A percentile compares a stretch with the other conserved stretches of the same genome.
Evolutionary conservation across 1,139 yeast genomes (phyloP).

Genomic region (Chernovozyma sophiae-reginae): DNA sequence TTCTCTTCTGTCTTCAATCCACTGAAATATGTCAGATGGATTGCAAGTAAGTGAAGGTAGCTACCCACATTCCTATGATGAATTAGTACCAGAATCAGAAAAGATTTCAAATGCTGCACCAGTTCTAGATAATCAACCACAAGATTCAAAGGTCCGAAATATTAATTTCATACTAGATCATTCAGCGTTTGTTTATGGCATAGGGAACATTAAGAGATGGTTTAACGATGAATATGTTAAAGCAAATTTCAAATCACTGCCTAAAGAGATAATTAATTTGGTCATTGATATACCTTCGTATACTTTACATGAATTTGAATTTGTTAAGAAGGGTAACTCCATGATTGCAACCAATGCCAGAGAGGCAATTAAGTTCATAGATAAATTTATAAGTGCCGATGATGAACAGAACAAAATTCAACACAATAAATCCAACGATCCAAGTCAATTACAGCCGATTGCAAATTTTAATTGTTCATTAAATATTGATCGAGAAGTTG

Average conservation of each 20-base stretch:
- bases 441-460: not conserved
- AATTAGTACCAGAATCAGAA: slow-evolving; percentile 8
- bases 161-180: slow-evolving; percentile 51
- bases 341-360: slow-evolving; percentile 54
- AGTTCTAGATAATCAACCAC: not conserved
- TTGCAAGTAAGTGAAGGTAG: too few relatives aligned
- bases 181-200: slow-evolving; percentile 55
- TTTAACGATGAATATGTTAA: slow-evolving; percentile 36
- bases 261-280: slow-evolving; percentile 18
- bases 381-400: slow-evolving; percentile 23
- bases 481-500: slow-evolving; percentile 34
- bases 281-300: slow-evolving; percentile 47
- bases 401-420: slow-evolving; percentile 7
- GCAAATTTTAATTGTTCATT: slow-evolving; percentile 1
- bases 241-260: slow-evolving; percentile 12
- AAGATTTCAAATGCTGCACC: not conserved
- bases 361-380: slow-evolving; percentile 54
- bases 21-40: too few relatives aligned
- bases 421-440: not conserved
- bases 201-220: slow-evolving; percentile 59
- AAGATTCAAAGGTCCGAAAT: slow-evolving; percentile 2
- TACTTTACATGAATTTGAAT: slow-evolving; percentile 56
- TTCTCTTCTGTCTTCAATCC: too few relatives aligned
- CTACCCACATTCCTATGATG: slow-evolving; percentile 9
- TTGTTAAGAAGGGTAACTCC: slow-evolving; percentile 49